phyloP scores from a whole-genome alignment of 2,329 filamentous ascomycete species.

The Talaromyces sp. region DNA sequence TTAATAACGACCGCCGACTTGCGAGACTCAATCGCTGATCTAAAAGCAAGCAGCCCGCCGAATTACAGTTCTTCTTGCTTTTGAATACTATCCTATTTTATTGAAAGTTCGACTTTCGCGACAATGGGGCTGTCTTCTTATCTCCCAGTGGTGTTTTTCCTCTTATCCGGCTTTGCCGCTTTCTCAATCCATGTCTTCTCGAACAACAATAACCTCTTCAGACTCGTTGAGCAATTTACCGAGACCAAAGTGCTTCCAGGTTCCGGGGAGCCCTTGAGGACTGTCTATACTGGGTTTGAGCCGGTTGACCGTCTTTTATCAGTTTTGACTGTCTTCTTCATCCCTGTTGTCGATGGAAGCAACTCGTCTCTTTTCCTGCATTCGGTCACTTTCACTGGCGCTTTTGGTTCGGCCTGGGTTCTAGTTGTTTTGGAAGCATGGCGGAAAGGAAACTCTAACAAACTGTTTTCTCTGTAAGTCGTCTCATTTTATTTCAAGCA shows the following conservation, averaged over 20 bases:
- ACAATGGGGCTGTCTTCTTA: neutral
- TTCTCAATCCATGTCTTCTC: slow-evolving; percentile 31
- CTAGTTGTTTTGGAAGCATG: slow-evolving; percentile 42
- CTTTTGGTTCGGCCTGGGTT: slow-evolving; percentile 38
- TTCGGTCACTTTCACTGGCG: slow-evolving; percentile 34
- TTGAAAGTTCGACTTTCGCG: neutral
- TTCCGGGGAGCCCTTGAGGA: slow-evolving; percentile 16
- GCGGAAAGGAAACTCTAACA: slow-evolving; percentile 39
- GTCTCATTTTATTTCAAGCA: neutral
- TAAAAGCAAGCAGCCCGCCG: neutral
- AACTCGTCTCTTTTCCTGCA: slow-evolving; percentile 30
- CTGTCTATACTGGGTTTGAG: slow-evolving; percentile 28
- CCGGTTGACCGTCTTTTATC: slow-evolving; percentile 27
- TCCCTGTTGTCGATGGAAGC: slow-evolving; percentile 33
- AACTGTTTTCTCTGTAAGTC: slow-evolving; percentile 37
- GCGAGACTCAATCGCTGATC: neutral
- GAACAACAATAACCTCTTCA: slow-evolving; percentile 25
- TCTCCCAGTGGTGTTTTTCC: slow-evolving; percentile 15
- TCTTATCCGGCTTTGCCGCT: slow-evolving; percentile 25
- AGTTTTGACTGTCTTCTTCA: slow-evolving; percentile 34
- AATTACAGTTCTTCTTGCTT: neutral
- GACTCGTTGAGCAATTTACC: slow-evolving; percentile 21
- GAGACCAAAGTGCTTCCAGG: slow-evolving; percentile 15
- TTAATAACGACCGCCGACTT: neutral
- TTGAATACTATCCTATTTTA: neutral